Percentiles rank a stretch among this genome's conserved stretches.
Evolutionary conservation across 768 basidiomycete species (phyloP).

Genomic region (Tulasnella calospora): DNA sequence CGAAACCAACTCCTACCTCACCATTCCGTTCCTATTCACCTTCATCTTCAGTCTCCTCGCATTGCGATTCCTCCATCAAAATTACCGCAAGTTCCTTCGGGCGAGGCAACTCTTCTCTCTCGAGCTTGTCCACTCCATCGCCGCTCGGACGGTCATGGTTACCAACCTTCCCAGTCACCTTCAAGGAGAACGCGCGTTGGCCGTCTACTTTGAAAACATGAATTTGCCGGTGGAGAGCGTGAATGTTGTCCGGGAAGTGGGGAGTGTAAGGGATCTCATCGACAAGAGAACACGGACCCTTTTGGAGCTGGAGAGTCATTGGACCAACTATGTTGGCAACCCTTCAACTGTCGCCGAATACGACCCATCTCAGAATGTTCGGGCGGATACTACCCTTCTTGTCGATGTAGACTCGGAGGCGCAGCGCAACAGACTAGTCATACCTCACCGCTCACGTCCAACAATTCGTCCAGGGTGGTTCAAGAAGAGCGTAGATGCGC

Average conservation of each 20-base stretch:
- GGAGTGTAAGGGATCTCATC: constrained; percentile 62
- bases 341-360: constrained; percentile 81
- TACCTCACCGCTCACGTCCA: constrained; percentile 71
- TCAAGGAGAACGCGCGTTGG: constrained; percentile 75
- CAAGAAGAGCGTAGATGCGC: constrained; percentile 71
- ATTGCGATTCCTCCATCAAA: constrained; percentile 80
- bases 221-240: constrained; percentile 87
- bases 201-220: constrained; percentile 92
- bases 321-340: constrained; percentile 91
- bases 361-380: constrained; percentile 59
- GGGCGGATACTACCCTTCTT: constrained; percentile 32
- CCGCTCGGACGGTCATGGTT: constrained; percentile 88
- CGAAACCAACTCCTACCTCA: constrained; percentile 84
- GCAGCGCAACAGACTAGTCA: constrained; percentile 54
- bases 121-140: constrained; percentile 90
- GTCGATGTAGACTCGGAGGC: constrained; percentile 53
- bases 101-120: constrained; percentile 90
- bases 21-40: constrained; percentile 86
- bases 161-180: constrained; percentile 79
- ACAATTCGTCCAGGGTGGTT: constrained; percentile 73
- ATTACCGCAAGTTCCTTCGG: constrained; percentile 82
- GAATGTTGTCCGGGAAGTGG: constrained; percentile 78
- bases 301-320: constrained; percentile 71
- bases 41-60: constrained; percentile 87
- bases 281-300: constrained; percentile 78